These are phyloP conservation scores for Sisymbrium altissimum DNA, from an alignment of 345 rosid species.

Conservation along the genomic window DNA sequence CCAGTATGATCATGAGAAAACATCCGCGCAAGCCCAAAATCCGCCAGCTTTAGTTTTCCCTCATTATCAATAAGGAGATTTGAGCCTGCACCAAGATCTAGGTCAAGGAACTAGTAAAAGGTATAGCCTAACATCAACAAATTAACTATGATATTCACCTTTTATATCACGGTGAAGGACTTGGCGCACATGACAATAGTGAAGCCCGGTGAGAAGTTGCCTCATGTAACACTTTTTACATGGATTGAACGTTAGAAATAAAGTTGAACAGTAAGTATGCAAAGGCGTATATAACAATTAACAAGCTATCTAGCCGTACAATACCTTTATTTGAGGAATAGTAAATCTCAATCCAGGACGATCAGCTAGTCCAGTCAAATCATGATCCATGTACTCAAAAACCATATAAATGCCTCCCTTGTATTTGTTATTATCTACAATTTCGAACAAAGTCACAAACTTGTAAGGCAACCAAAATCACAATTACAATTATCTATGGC, in stretches of 20 bases:
- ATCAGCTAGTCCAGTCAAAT: conserved; percentile 91
- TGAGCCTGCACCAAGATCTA: conserved; percentile 57
- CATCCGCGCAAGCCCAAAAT: conserved; percentile 98
- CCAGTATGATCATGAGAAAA: conserved; percentile 75
- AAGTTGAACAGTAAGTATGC: not conserved
- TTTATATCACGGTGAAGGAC: conserved; percentile 98
- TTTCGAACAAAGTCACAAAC: not conserved
- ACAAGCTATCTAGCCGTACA: not conserved
- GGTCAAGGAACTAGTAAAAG: conserved; percentile 2
- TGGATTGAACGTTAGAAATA: conserved; percentile 1
- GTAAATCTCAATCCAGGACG: conserved; percentile 95
- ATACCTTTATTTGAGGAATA: conserved; percentile 91
- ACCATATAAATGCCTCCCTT: conserved; percentile 98
- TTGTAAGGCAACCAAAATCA: not conserved
- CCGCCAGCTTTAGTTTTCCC: conserved; percentile 96
- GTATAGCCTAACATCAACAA: not conserved
- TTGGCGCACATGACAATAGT: conserved; percentile 91
- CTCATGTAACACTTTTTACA: conserved; percentile 84
- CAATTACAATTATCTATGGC: not conserved
- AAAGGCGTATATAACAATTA: not conserved
- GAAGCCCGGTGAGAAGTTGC: conserved; percentile 95
- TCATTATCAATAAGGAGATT: conserved; percentile 97
- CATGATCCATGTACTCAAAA: conserved; percentile 98
- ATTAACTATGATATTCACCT: conserved; percentile 42
- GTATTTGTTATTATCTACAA: conserved; percentile 83